These are phyloP conservation scores for Triticum turgidum DNA, from an alignment of 176 grass and related monocot genomes.

Conservation along the genomic window DNA sequence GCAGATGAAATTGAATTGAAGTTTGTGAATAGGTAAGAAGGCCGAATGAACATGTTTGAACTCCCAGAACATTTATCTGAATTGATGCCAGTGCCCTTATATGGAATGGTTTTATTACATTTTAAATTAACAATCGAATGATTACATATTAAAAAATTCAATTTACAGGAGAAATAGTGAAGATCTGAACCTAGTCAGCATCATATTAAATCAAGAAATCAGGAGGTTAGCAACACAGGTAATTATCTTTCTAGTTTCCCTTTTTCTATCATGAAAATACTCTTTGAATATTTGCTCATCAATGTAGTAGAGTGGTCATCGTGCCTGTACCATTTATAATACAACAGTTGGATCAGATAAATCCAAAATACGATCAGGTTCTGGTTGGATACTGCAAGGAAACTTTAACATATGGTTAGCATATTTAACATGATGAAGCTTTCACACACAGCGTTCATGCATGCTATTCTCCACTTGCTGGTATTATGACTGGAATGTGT, in stretches of 20 bases:
- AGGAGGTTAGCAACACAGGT: conserved; percentile 94
- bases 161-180: conserved; percentile 86
- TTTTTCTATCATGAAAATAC: neutral
- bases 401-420: neutral
- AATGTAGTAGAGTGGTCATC: neutral
- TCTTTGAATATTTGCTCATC: neutral
- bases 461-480: conserved; percentile 15
- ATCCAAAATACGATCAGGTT: neutral
- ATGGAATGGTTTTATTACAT: neutral
- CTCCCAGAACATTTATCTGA: conserved; percentile 9
- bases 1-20: conserved; percentile 99
- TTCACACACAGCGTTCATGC: neutral
- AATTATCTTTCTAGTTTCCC: neutral
- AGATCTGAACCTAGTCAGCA: conserved; percentile 83
- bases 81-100: neutral
- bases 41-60: neutral
- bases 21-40: conserved; percentile 90
- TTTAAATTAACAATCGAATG: neutral
- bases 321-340: neutral
- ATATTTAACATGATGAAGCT: conserved; percentile 15
- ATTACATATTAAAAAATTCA: conserved; percentile 26
- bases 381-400: neutral
- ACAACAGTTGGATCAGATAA: neutral
- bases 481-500: neutral
- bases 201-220: conserved; percentile 98